phyloP scores from a whole-genome alignment of 352 stramenopile genomes.

The Thraustochytrium striatum region DNA sequence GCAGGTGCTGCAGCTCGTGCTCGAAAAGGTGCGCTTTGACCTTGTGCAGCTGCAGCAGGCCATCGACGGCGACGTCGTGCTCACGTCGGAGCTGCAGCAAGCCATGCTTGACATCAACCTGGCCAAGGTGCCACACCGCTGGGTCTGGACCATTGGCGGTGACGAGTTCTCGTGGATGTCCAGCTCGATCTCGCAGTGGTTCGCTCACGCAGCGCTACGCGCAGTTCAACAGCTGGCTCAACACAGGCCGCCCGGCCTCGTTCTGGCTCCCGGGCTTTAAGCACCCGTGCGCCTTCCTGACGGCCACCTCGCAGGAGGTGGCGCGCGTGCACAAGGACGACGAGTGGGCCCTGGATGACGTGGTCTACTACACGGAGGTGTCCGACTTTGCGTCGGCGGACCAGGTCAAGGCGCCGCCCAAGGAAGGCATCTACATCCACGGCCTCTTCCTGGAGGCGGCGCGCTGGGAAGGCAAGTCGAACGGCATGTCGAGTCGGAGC shows the following conservation, averaged over 20 bases:
- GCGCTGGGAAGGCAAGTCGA: conserved; percentile 79
- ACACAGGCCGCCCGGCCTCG: conserved; percentile 82
- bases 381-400: conserved; percentile 89
- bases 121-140: conserved; percentile 86
- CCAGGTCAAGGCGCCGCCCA: conserved; percentile 77
- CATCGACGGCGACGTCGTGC: conserved; percentile 95
- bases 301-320: conserved; percentile 98
- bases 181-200: conserved; percentile 91
- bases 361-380: conserved; percentile 88
- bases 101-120: conserved; percentile 93
- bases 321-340: conserved; percentile 92
- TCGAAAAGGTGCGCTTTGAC: conserved; percentile 90
- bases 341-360: conserved; percentile 95
- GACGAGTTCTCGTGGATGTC: conserved; percentile 94
- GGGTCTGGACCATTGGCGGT: conserved; percentile 93
- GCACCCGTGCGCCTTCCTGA: conserved; percentile 96
- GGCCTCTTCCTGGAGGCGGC: conserved; percentile 93
- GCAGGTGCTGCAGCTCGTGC: conserved; percentile 89
- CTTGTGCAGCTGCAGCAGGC: conserved; percentile 91
- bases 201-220: conserved; percentile 89
- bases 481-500: conserved; percentile 85
- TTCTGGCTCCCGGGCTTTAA: conserved; percentile 98
- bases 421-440: conserved; percentile 94
- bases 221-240: conserved; percentile 92
- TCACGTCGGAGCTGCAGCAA: conserved; percentile 91